Evolutionary conservation across 345 rosid species (phyloP), one percentile per base, ranked within the genome.

Genomic region (Noccaea caerulescens): DNA sequence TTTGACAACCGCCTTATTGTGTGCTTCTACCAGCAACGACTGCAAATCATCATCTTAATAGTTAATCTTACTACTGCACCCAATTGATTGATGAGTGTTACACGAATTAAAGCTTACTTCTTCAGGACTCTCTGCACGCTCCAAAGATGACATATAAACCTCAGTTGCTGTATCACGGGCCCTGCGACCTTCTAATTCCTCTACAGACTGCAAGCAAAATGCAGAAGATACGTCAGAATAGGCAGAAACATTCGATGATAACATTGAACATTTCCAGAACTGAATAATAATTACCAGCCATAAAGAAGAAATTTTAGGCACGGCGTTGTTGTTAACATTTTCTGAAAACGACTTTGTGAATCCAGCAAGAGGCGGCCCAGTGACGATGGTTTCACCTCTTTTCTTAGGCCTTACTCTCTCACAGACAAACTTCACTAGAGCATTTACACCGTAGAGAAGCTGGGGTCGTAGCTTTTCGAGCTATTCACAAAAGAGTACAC

Each of bases 311-410:
- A 82, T 68, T 20, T 72, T 71, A 5, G 85, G 80, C 47, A 74
- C 61, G 2, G 60, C 55, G 25, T 66, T 79, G 66, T 61, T 64
- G 58, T 77, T 82, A 32, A 75, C 73, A 51, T 65, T 77, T 20
- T 77, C 81, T 37, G 80, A 53, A 58, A 73, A 80, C 9, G 56
- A 49, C 66, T 77, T 77, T 63, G 80, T 74, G 58, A 82, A 58
- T 52, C 80, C 63, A 71, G 77, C 83, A 75, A 82, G 83, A 61
- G 77, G 78, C 8, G 81, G 81, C 36, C 85, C 85, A 58, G 83
- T 82, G 74, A 80, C 36, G 42, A 71, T 58, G 53, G 65, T 68
- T 32, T 64, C 73, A 47, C 76, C 80, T 66, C 82, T 73, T 58
- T 80, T 73, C 76, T 82, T 80, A 44, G 80, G 85, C 71, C 69